Base-by-base conservation (phyloP, 306 rosid species). In the Oemleria cerasiformis region DNA sequence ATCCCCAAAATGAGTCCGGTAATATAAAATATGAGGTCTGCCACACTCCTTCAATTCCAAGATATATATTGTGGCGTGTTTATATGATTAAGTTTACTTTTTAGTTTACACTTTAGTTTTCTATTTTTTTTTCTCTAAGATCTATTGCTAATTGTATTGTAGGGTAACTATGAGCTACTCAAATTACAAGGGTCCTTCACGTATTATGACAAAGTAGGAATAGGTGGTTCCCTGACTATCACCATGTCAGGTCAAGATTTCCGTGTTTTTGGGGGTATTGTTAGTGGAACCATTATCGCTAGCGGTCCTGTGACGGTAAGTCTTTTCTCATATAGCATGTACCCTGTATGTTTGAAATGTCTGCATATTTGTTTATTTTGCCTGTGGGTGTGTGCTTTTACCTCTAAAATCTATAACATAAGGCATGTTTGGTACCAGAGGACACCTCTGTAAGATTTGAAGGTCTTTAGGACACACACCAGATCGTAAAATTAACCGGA, bases 91-190 rank as follows among this genome's bases (percentile, higher is more conserved):
- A 53, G n/a, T 15, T n/a, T 53, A 20, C 57, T 53, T n/a, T 25
- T 17, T 53, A 19, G 57, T 6, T 25, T 25, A 25, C 30, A 25
- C 30, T 2, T 25, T 25, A 51, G n/a, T 15, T n/a, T 53, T 8
- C 57, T 53, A 1, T 23, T 17, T 17, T 7, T 21, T 7, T 6
- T 30, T 14, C 13, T 6, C 42, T 58, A 14, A 58, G n/a, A 58
- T 14, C 14, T 14, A 5, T 21, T 49, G 25, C 19, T 53, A 25
- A n/a, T 69, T 58, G 51, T 34, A 13, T 78, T 86, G 20, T 72
- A 92, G 98, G 96, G 98, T 36, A 92, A 89, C 19, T 92, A 90
- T 63, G 91, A 90, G 73, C 88, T 92, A 82, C 87, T 90, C 55
- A 81, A 88, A 5, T 64, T 92, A 63, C 82, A 92, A 25, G 98